phyloP scores from a whole-genome alignment of 2,329 filamentous ascomycete species.

The Penicillium sp. region DNA sequence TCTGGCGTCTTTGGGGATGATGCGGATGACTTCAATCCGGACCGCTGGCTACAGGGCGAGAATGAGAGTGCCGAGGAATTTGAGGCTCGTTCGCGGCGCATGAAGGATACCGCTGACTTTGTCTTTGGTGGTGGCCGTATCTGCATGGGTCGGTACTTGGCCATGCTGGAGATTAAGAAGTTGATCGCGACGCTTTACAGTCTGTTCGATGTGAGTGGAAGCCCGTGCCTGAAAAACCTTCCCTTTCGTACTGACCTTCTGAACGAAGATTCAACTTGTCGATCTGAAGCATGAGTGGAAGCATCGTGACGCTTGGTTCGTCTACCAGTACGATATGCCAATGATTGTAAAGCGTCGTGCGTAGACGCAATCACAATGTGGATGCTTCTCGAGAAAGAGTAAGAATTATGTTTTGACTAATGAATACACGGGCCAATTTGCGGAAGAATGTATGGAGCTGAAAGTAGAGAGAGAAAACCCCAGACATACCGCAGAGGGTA shows the following conservation, averaged over 20 bases:
- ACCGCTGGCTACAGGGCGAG: conserved; percentile 50
- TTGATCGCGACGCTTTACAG: conserved; percentile 53
- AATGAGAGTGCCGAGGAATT: conserved; percentile 39
- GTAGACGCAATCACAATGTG: background rate
- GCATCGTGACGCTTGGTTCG: conserved; percentile 62
- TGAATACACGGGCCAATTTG: conserved; percentile 16
- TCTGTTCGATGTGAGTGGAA: conserved; percentile 21
- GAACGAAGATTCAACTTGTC: conserved; percentile 51
- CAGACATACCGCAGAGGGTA: conserved; percentile 26
- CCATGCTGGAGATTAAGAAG: conserved; percentile 62
- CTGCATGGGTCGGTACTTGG: conserved; percentile 59
- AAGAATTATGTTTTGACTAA: conserved; percentile 3
- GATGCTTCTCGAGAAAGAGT: background rate
- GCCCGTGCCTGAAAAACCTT: background rate
- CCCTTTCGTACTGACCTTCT: background rate
- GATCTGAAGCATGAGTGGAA: conserved; percentile 53
- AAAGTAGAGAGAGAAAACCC: conserved; percentile 16
- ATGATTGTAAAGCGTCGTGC: conserved; percentile 36
- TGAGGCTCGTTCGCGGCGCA: conserved; percentile 36
- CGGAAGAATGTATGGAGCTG: conserved; percentile 7
- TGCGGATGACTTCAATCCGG: conserved; percentile 49
- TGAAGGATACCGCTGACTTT: conserved; percentile 43
- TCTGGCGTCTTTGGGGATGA: conserved; percentile 49
- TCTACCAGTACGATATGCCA: conserved; percentile 59
- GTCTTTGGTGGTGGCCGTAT: conserved; percentile 57